phyloP scores from a whole-genome alignment of 176 grass and related monocot genomes.

The barley (Hordeum vulgare) region DNA sequence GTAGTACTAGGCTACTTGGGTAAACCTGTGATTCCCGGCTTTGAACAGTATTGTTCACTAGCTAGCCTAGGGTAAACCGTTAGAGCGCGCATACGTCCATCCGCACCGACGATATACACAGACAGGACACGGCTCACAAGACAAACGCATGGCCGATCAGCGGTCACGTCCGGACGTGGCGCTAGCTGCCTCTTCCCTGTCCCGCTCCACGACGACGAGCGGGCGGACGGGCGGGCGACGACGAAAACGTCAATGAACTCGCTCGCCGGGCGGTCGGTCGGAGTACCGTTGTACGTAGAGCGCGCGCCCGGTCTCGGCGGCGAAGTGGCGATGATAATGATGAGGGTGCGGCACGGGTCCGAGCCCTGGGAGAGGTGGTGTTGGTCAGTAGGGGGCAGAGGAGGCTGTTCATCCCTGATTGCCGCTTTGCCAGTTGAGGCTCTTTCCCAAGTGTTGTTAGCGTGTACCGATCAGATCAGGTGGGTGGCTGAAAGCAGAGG shows the following conservation, averaged over 20 bases:
- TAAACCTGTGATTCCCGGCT: neutral
- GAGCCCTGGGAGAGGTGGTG: neutral
- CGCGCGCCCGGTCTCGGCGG: neutral
- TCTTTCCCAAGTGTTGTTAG: neutral
- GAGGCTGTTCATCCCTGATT: neutral
- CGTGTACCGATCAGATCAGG: conserved; percentile 3
- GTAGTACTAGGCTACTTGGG: neutral
- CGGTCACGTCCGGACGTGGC: neutral
- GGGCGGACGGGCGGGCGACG: neutral
- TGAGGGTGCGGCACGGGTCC: neutral
- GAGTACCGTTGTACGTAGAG: neutral
- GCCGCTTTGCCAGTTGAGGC: neutral
- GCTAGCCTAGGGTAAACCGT: neutral
- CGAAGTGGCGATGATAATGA: neutral
- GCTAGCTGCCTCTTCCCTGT: neutral
- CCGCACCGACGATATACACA: neutral
- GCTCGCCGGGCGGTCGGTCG: neutral
- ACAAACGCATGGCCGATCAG: neutral
- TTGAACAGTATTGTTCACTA: neutral
- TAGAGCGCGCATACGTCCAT: neutral
- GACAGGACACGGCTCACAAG: neutral
- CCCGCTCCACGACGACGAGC: neutral
- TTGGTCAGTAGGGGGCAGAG: conserved; percentile 9
- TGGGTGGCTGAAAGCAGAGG: neutral
- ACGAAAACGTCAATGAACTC: neutral